phyloP scores from a whole-genome alignment of 2,329 filamentous ascomycete species.

The Colletotrichum sp. region DNA sequence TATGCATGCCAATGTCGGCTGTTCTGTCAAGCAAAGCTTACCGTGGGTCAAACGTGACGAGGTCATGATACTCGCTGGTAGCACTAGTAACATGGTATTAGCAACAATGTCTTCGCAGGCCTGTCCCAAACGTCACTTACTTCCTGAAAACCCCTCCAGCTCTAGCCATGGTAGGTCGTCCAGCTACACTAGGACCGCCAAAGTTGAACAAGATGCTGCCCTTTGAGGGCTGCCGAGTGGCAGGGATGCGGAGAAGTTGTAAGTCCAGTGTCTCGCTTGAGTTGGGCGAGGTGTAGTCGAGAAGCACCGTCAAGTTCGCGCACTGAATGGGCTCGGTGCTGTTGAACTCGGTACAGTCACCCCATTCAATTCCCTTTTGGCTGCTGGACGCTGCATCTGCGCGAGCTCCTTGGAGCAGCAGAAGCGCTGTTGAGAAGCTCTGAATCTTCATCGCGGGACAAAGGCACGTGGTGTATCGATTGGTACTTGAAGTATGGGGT shows the following conservation, averaged over 20 bases:
- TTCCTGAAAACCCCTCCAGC: neutral
- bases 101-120: neutral
- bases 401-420: neutral
- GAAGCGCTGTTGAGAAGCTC: rapidly evolving
- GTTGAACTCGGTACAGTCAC: neutral
- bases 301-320: constrained; percentile 39
- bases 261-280: constrained; percentile 24
- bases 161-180: neutral
- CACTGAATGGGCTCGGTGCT: constrained; percentile 32
- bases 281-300: constrained; percentile 39
- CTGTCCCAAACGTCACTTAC: neutral
- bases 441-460: neutral
- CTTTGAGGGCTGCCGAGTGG: constrained; percentile 23
- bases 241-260: constrained; percentile 2
- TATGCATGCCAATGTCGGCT: neutral
- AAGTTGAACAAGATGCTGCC: constrained; percentile 36
- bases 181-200: constrained; percentile 27
- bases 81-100: neutral
- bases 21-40: neutral
- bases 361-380: neutral
- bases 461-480: neutral
- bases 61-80: constrained; percentile 29
- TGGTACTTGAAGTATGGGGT: neutral
- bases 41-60: constrained; percentile 31
- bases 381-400: neutral